These are phyloP conservation scores for Candida boleticola DNA, from an alignment of 805 yeast species.

Conservation along the genomic window DNA sequence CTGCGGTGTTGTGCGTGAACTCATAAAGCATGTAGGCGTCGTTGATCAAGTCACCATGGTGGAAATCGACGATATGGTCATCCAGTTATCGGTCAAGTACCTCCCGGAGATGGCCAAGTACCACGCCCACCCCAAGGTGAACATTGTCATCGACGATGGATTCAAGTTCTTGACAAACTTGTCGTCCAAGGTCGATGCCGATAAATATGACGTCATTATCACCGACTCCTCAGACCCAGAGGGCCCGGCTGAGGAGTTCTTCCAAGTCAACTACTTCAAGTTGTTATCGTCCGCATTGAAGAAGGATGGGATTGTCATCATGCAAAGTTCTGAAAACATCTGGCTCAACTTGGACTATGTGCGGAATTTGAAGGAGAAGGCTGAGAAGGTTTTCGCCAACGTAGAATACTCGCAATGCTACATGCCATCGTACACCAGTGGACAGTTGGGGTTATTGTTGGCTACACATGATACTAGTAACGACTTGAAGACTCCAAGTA, in stretches of 20 bases:
- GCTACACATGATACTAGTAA: conserved; percentile 56
- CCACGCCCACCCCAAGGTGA: conserved; percentile 62
- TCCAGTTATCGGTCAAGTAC: conserved; percentile 65
- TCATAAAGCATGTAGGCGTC: conserved; percentile 65
- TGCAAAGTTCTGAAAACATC: conserved; percentile 75
- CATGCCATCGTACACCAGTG: conserved; percentile 86
- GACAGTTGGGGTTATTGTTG: conserved; percentile 77
- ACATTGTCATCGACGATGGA: conserved; percentile 75
- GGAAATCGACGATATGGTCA: conserved; percentile 87
- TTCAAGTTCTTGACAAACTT: conserved; percentile 59
- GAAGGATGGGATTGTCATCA: conserved; percentile 66
- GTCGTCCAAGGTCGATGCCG: conserved; percentile 26
- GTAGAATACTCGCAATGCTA: conserved; percentile 73
- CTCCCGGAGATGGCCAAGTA: conserved; percentile 74
- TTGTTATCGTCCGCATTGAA: conserved; percentile 63
- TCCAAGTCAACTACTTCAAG: conserved; percentile 73
- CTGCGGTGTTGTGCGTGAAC: conserved; percentile 90
- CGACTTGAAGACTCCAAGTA: conserved; percentile 50
- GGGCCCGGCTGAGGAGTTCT: conserved; percentile 91
- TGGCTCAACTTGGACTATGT: conserved; percentile 67
- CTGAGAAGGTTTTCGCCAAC: conserved; percentile 54
- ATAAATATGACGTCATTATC: conserved; percentile 76
- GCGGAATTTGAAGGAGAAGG: conserved; percentile 44
- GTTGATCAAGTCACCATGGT: conserved; percentile 70
- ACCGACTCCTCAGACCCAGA: conserved; percentile 95